Evolutionary conservation across 805 yeast species (phyloP).

Genomic region (Priceomyces melissophilus): DNA sequence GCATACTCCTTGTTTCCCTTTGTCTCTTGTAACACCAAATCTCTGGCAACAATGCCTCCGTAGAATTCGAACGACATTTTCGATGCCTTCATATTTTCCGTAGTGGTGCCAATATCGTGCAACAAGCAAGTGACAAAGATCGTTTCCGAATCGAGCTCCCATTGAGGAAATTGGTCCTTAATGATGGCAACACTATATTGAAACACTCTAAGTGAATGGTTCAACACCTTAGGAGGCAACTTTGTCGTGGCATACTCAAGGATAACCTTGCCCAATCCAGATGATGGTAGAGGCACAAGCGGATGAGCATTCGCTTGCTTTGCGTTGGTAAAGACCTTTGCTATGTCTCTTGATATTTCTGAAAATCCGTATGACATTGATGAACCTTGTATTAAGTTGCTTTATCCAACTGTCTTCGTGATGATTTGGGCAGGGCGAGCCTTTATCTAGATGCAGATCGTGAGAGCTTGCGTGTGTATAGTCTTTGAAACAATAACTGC

Average conservation of each 20-base stretch:
- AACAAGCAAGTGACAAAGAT: slow-evolving; percentile 27
- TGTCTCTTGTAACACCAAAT: slow-evolving; percentile 20
- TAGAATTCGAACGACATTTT: slow-evolving; percentile 33
- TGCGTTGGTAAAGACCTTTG: slow-evolving; percentile 21
- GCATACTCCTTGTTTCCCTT: slow-evolving; percentile 23
- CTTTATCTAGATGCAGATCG: no score
- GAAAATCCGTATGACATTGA: slow-evolving; percentile 25
- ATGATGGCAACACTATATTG: slow-evolving; percentile 26
- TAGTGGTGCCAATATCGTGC: slow-evolving; percentile 35
- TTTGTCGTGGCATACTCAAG: slow-evolving; percentile 18
- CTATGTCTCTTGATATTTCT: slow-evolving; percentile 25
- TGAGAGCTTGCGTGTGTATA: no score
- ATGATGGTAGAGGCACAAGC: slow-evolving; percentile 15
- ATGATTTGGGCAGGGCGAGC: no score
- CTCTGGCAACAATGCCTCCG: slow-evolving; percentile 28
- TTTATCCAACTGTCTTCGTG: no score
- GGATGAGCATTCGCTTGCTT: slow-evolving; percentile 21
- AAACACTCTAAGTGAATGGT: slow-evolving; percentile 30
- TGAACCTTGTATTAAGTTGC: no score
- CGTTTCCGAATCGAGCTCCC: slow-evolving; percentile 28
- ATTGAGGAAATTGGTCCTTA: slow-evolving; percentile 28
- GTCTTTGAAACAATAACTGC: no score
- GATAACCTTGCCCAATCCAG: slow-evolving; percentile 15
- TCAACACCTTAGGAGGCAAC: slow-evolving; percentile 21
- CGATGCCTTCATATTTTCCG: slow-evolving; percentile 27